Evolutionary conservation across 2,329 filamentous ascomycete species (phyloP), one percentile per base, ranked within the genome.

Genomic region (Eurotiales sp.): DNA sequence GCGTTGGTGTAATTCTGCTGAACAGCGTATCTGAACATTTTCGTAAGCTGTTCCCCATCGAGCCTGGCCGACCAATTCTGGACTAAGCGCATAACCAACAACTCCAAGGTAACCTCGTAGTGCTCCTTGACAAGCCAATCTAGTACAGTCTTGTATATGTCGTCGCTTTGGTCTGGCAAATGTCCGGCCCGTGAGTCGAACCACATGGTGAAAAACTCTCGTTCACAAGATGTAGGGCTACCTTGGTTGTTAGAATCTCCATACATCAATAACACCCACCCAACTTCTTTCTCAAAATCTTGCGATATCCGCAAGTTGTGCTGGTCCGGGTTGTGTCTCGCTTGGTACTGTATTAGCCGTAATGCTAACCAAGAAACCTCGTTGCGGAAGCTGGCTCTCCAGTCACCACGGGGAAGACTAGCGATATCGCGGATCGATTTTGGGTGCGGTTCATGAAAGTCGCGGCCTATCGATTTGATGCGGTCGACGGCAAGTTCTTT

Each of bases 41-140:
- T 34, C 3, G 23, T 14, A 10, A 51, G 25, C 12, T 34, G 21
- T 8, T 51, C 42, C 27, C 22, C 42, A 11, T 12, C 32, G 27
- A 45, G 39, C 23, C 25, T 25, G 14, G 29, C 12, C 8, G 23
- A 37, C 4, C 27, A 11, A 10, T 45, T 14, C 4, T 32, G 15
- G 15, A 43, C 30, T n/a, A 52, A n/a, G 19, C 21, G 37, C 29
- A 47, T 52, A 23, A 39, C 54, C 36, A 15, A 39, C 32, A 40
- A 45, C 12, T 53, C 51, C n/a, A 45, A 14, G 8, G 43, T 42
- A 30, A 34, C 42, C 1, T 37, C 21, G 12, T 42, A 19, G 8
- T 37, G 8, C 11, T 47, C 22, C 5, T 19, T 25, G 40, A 47
- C 23, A 37, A 52, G 44, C 50, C 50, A 52, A 15, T 52, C 50